phyloP scores from a whole-genome alignment of 345 rosid genomes.

The Luvunga scandens region DNA sequence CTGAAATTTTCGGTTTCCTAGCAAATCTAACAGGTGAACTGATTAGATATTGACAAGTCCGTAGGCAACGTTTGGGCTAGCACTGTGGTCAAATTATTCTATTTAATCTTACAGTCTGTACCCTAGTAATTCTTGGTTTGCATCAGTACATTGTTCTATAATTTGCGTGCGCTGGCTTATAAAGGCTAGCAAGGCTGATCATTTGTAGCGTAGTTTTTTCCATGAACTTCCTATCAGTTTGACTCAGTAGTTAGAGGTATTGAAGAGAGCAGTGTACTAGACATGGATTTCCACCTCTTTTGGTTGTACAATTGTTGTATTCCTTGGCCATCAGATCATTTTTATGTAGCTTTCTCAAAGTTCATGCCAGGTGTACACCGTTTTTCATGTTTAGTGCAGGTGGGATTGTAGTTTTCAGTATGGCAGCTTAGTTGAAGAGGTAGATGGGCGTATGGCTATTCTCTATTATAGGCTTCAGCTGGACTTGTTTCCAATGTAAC shows the following conservation, averaged over 20 bases:
- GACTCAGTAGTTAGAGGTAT: conserved; percentile 1
- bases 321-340: background rate
- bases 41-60: background rate
- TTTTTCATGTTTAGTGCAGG: conserved; percentile 47
- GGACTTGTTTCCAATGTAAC: conserved; percentile 95
- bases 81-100: background rate
- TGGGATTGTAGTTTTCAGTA: conserved; percentile 97
- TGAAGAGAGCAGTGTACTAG: background rate
- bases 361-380: background rate
- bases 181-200: background rate
- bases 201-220: background rate
- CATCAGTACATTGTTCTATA: background rate
- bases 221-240: background rate
- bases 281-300: background rate
- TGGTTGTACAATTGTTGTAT: background rate
- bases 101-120: background rate
- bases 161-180: background rate
- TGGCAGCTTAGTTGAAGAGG: conserved; percentile 99
- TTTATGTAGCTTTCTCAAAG: background rate
- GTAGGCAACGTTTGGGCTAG: background rate
- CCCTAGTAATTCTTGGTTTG: background rate
- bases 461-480: conserved; percentile 94
- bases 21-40: background rate
- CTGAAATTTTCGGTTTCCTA: background rate
- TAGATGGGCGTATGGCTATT: conserved; percentile 98